Percentiles rank a stretch among this genome's conserved stretches.
Evolutionary conservation across 2,329 filamentous ascomycete genomes (phyloP).

Genomic region (Nemania serpens): DNA sequence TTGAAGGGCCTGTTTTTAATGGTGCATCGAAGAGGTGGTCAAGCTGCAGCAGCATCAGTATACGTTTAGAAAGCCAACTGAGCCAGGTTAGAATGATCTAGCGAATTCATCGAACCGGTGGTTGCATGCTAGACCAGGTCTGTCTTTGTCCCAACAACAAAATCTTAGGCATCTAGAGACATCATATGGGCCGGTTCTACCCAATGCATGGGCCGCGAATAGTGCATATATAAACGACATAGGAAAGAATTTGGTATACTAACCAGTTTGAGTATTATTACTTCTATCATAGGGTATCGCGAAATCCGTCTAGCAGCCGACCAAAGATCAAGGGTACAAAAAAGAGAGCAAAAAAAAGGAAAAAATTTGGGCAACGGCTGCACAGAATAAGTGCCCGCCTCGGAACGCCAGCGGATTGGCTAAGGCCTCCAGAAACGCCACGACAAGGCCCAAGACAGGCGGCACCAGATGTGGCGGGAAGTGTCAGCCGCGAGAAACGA

Average conservation of each 20-base stretch:
- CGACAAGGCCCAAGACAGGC: slow-evolving; percentile 28
- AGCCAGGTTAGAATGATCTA: neutral
- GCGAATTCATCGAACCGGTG: neutral
- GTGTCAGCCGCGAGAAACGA: slow-evolving; percentile 26
- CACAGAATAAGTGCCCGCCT: slow-evolving; percentile 32
- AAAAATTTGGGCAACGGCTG: slow-evolving; percentile 30
- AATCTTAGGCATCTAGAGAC: neutral
- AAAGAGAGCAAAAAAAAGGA: slow-evolving; percentile 31
- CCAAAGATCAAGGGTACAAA: slow-evolving; percentile 33
- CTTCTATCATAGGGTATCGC: slow-evolving; percentile 45
- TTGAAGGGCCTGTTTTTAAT: slow-evolving; percentile 11
- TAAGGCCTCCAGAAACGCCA: slow-evolving; percentile 32
- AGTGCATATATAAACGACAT: neutral
- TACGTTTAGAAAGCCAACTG: neutral
- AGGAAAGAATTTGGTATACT: slow-evolving; percentile 32
- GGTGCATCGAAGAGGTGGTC: slow-evolving; percentile 7
- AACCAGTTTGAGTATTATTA: slow-evolving; percentile 39
- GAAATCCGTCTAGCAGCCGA: slow-evolving; percentile 39
- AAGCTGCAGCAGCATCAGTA: slow-evolving; percentile 16
- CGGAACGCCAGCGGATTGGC: slow-evolving; percentile 30
- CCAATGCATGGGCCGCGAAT: neutral
- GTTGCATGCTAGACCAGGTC: neutral
- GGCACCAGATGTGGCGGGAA: slow-evolving; percentile 21
- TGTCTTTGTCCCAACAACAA: slow-evolving; percentile 4
- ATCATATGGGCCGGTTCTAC: slow-evolving; percentile 5